phyloP scores from a whole-genome alignment of 345 rosid genomes.

The Nephelium lappaceum region DNA sequence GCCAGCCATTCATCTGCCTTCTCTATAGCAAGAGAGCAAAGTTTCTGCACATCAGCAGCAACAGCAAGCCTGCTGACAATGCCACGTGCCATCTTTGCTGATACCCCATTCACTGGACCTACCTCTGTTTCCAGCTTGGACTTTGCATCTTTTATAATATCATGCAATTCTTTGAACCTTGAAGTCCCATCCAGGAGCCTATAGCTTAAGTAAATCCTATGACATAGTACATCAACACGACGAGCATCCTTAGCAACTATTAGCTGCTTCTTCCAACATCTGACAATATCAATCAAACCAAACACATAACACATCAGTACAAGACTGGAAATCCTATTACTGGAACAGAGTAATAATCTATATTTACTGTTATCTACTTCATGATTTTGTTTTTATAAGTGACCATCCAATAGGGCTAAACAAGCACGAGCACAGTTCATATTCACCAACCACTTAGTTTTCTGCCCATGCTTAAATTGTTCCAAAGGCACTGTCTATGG shows the following conservation, averaged over 20 bases:
- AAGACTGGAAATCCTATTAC: conserved; percentile 5
- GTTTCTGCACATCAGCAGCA: conserved; percentile 73
- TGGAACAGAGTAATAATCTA: conserved; percentile 10
- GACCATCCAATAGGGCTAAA: background rate
- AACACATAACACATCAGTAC: conserved; percentile 23
- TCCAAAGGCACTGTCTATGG: background rate
- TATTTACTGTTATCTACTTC: conserved; percentile 6
- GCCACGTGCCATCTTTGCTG: conserved; percentile 78
- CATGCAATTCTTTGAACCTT: conserved; percentile 69
- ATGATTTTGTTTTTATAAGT: background rate
- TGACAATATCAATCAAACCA: conserved; percentile 39
- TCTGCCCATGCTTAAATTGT: background rate
- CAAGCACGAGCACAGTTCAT: background rate
- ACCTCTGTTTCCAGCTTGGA: conserved; percentile 80
- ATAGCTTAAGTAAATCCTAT: conserved; percentile 80
- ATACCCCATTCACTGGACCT: conserved; percentile 69
- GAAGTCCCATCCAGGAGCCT: conserved; percentile 79
- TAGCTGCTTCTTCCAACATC: conserved; percentile 94
- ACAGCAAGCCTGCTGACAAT: conserved; percentile 89
- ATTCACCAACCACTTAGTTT: conserved; percentile 13
- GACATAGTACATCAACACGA: conserved; percentile 76
- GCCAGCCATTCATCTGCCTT: conserved; percentile 68
- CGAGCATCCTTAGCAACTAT: conserved; percentile 87
- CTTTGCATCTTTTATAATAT: conserved; percentile 67
- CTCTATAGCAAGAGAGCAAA: conserved; percentile 71